A percentile compares a stretch with the other conserved stretches of the same genome.
Conservation (phyloP, 2,329 filamentous ascomycete genomes). For the Cladophialophora chaetospira region DNA sequence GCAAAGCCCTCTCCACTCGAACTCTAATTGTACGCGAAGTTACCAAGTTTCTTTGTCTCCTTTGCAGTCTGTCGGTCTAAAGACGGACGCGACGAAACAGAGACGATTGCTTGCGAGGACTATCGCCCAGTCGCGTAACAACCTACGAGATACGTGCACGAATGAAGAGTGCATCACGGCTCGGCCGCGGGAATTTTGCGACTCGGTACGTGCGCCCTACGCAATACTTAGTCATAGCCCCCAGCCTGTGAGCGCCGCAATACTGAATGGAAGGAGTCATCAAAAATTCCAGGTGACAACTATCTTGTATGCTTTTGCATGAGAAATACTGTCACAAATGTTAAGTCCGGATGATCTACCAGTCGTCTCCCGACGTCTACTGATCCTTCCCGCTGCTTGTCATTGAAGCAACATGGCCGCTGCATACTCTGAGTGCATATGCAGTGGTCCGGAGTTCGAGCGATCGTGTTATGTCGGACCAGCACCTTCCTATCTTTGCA, state of each 20-base stretch:
- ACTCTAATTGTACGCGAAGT: neutral
- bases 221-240: too few species aligned
- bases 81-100: too few species aligned
- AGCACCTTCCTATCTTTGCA: neutral
- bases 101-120: too few species aligned
- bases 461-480: neutral
- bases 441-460: neutral
- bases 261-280: neutral
- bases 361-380: conserved; percentile 8
- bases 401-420: neutral
- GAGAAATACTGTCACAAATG: neutral
- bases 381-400: conserved; percentile 7
- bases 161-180: too few species aligned
- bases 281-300: neutral
- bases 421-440: neutral
- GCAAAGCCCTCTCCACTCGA: neutral
- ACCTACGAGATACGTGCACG: too few species aligned
- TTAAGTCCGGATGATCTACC: conserved; percentile 1
- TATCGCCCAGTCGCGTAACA: too few species aligned
- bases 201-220: too few species aligned
- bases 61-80: neutral
- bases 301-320: neutral
- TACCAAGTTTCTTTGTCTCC: neutral
- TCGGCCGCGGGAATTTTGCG: too few species aligned
- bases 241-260: too few species aligned